A percentile compares a stretch with the other conserved stretches of the same genome.
Evolutionary conservation across 23 red algal genomes (phyloP).

Genomic region (Cyanidium caldarium): DNA sequence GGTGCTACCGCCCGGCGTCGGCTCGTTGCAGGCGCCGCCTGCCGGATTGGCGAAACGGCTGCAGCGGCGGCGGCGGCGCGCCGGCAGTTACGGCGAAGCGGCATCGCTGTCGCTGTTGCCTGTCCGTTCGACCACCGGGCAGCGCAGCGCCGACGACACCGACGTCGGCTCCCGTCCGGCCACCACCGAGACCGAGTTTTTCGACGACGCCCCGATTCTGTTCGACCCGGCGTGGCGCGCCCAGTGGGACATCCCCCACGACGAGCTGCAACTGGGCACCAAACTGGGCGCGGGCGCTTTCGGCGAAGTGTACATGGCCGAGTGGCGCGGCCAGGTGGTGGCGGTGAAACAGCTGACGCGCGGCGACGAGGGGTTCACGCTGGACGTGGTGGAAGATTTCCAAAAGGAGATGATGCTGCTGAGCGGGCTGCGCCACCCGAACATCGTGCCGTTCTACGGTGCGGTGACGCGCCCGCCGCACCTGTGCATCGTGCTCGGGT

Average conservation of each 20-base stretch:
- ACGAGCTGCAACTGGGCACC: constrained; percentile 56
- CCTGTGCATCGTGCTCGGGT: constrained; percentile 81
- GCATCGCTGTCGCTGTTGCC: neutral
- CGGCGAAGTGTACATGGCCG: constrained; percentile 91
- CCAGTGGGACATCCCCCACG: constrained; percentile 78
- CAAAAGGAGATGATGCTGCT: constrained; percentile 98
- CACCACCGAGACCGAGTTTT: neutral
- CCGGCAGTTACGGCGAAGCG: neutral
- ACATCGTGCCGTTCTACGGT: constrained; percentile 86
- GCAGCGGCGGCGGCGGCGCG: neutral
- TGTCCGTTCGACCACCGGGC: neutral
- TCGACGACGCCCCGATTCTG: neutral
- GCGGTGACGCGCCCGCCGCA: constrained; percentile 60
- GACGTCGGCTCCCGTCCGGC: neutral
- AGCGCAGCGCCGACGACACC: neutral
- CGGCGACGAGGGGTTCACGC: constrained; percentile 66
- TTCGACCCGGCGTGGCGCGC: constrained; percentile 68
- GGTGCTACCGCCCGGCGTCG: too few relatives aligned
- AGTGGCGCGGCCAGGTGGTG: constrained; percentile 50
- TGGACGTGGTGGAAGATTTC: constrained; percentile 64
- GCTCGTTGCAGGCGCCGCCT: too few relatives aligned
- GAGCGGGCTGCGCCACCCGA: constrained; percentile 65
- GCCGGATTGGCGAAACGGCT: too few relatives aligned
- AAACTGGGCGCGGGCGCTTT: constrained; percentile 86
- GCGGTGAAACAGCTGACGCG: constrained; percentile 85